Base-by-base conservation (phyloP, 768 basidiomycete species). In the Kwoniella mangroviensis region DNA sequence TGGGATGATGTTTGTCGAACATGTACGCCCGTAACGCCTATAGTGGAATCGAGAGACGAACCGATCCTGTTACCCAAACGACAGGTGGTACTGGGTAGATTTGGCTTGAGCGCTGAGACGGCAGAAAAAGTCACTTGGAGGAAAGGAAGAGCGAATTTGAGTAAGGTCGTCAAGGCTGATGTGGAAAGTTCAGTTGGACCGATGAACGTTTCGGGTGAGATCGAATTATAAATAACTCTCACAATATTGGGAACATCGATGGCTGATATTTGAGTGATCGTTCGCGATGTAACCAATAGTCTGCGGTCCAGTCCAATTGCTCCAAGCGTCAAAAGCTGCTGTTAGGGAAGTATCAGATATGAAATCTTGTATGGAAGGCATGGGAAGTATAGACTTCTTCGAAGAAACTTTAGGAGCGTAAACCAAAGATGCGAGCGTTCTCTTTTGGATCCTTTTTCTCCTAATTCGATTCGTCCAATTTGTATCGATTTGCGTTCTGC, bases 371-470 rank as follows among this genome's bases (percentile, higher is more conserved):
- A 45, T 64, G 62, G 40, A 42, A 45, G 73, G 70, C 13, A 59
- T 72, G 57, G 34, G 61, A 51, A 69, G 53, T 26, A 66, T 78
- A 26, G 74, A 72, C 26, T 75, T 70, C 52, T 72, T 68, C 28
- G 76, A 78, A 49, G 76, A 78, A 63, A 78, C 76, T 6, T 56
- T 78, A 5, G 76, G 76, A 22, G 71, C 73, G 28, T 77, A 67
- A 56, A 34, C 61, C 15, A 7, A 53, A 55, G 11, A 51, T 10
- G 12, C 5, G 9, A 49, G 11, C 15, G 45, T 49, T 34, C 34
- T 34, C 4, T 1, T 34, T 7, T 34, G 9, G 34, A 34, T 34
- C n/a, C n/a, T n/a, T n/a, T n/a, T n/a, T n/a, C n/a, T n/a, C n/a
- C n/a, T n/a, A n/a, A n/a, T n/a, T n/a, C n/a, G n/a, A n/a, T n/a